These are phyloP conservation scores for Catunica adiposa DNA, from an alignment of 2,329 filamentous ascomycete genomes.

Conservation along the genomic window DNA sequence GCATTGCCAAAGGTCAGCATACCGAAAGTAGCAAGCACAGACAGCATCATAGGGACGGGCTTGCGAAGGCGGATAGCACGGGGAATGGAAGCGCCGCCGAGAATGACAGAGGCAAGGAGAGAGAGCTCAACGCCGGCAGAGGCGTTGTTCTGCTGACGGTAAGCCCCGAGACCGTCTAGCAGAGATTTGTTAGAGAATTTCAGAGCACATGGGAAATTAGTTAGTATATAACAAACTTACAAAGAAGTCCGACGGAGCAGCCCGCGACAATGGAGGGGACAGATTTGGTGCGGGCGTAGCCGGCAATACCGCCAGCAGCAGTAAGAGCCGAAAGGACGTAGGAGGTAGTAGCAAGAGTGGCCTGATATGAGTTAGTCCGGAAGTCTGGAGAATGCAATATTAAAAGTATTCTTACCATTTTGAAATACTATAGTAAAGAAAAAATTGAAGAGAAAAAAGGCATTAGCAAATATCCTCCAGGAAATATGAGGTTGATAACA, in stretches of 20 bases:
- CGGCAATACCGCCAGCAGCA: constrained; percentile 71
- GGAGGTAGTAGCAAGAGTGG: constrained; percentile 37
- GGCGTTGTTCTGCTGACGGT: constrained; percentile 58
- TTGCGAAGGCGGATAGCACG: constrained; percentile 71
- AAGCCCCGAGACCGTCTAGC: constrained; percentile 59
- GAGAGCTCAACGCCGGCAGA: constrained; percentile 76
- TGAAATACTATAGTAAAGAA: neutral
- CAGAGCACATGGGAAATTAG: neutral
- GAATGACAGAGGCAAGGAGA: constrained; percentile 71
- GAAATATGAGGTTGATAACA: neutral
- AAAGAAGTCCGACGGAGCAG: constrained; percentile 56
- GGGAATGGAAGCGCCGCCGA: constrained; percentile 72
- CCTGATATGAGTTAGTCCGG: constrained; percentile 8
- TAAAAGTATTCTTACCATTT: constrained; percentile 1
- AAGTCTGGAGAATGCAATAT: neutral
- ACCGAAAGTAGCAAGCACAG: constrained; percentile 62
- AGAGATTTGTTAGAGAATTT: neutral
- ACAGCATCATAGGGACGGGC: constrained; percentile 67
- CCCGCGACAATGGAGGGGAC: constrained; percentile 77
- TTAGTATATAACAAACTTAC: constrained; percentile 25
- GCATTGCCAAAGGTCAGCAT: constrained; percentile 64
- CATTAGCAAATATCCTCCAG: too few species aligned
- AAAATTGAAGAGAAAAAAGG: neutral
- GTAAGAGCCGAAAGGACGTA: constrained; percentile 68
- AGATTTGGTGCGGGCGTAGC: constrained; percentile 71